Conservation (phyloP, 345 rosid genomes). For the Mercurialis annua region DNA sequence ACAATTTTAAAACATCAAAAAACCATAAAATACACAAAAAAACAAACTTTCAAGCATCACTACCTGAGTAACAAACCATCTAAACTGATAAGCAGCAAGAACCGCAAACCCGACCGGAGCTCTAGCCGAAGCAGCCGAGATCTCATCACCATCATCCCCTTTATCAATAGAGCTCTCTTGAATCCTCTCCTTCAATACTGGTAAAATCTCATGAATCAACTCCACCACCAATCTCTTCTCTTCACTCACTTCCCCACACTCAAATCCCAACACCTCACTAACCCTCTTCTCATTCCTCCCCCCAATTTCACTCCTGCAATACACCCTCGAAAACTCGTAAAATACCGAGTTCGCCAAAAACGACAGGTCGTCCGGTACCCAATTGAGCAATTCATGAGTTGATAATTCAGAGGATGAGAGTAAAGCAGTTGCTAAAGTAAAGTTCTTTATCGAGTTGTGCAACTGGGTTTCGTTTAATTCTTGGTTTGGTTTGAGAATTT, state of each 20-base stretch:
- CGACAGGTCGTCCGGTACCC: constrained; percentile 53
- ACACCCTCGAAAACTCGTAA: constrained; percentile 38
- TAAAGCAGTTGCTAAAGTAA: constrained; percentile 67
- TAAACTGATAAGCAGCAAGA: constrained; percentile 68
- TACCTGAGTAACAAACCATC: constrained; percentile 92
- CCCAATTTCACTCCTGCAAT: constrained; percentile 17
- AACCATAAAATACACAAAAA: neutral
- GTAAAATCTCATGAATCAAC: constrained; percentile 52
- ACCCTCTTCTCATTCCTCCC: constrained; percentile 25
- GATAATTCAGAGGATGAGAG: constrained; percentile 55
- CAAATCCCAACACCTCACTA: constrained; percentile 25
- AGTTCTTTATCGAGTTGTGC: constrained; percentile 34
- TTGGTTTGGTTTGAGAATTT: neutral
- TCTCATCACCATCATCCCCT: constrained; percentile 45
- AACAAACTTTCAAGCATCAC: constrained; percentile 4
- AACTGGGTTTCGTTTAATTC: constrained; percentile 20
- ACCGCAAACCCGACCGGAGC: constrained; percentile 66
- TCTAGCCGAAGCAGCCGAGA: constrained; percentile 56
- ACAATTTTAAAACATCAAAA: too few species aligned
- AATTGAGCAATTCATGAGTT: constrained; percentile 55
- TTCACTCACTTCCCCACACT: constrained; percentile 6
- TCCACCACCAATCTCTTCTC: constrained; percentile 42
- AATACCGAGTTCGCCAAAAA: constrained; percentile 36
- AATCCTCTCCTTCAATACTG: constrained; percentile 54
- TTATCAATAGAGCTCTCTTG: constrained; percentile 66